These are phyloP conservation scores for Hysterangium stoloniferum DNA, from an alignment of 768 basidiomycete genomes.

Conservation along the genomic window DNA sequence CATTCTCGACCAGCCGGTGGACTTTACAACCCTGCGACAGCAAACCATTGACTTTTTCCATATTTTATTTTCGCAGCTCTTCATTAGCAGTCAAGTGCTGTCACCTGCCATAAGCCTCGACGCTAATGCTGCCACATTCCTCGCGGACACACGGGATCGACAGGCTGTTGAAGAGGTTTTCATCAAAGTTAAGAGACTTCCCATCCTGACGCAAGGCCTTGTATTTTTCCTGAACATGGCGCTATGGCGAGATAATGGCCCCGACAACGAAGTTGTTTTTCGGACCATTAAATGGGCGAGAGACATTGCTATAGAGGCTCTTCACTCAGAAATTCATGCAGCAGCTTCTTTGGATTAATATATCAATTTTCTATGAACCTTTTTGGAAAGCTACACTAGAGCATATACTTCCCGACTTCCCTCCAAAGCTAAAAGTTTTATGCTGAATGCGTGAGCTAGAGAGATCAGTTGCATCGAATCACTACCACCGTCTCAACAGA, in stretches of 20 bases:
- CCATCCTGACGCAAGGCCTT: slow-evolving; percentile 66
- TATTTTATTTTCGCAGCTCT: slow-evolving; percentile 59
- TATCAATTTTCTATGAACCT: slow-evolving; percentile 6
- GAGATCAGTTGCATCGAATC: not conserved
- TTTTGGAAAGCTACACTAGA: slow-evolving; percentile 68
- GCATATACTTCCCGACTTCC: slow-evolving; percentile 61
- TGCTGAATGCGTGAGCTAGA: slow-evolving; percentile 65
- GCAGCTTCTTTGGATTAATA: slow-evolving; percentile 9
- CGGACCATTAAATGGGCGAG: slow-evolving; percentile 57
- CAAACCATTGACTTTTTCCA: slow-evolving; percentile 59
- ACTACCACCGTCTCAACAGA: slow-evolving; percentile 13
- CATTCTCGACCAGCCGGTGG: slow-evolving; percentile 66
- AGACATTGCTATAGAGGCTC: slow-evolving; percentile 58
- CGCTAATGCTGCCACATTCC: slow-evolving; percentile 19
- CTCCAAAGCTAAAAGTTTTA: slow-evolving; percentile 68
- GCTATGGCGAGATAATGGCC: slow-evolving; percentile 31
- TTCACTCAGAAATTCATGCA: slow-evolving; percentile 56
- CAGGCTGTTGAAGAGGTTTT: slow-evolving; percentile 69
- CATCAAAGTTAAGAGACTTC: slow-evolving; percentile 59
- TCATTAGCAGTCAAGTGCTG: slow-evolving; percentile 66
- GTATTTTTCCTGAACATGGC: slow-evolving; percentile 56
- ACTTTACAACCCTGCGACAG: slow-evolving; percentile 69
- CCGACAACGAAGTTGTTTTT: slow-evolving; percentile 28
- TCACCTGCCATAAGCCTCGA: slow-evolving; percentile 48
- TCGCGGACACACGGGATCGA: slow-evolving; percentile 43